A percentile compares a stretch with the other conserved stretches of the same genome.
phyloP scores from a whole-genome alignment of 1,284 basidiomycete species.

The Rugosomyces carneus region DNA sequence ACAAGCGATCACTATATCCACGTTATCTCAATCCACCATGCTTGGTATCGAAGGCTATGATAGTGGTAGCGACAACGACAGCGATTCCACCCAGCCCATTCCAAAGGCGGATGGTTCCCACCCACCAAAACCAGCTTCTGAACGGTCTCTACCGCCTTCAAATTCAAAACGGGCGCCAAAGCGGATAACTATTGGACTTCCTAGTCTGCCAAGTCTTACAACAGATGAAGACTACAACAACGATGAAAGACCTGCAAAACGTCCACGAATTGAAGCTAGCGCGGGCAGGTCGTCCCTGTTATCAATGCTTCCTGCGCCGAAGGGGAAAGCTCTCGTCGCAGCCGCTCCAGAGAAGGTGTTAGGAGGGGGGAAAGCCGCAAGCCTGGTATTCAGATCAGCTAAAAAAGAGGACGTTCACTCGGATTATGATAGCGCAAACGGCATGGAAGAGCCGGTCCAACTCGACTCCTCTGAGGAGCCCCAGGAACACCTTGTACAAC shows the following conservation, averaged over 20 bases:
- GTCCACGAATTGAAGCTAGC: constrained; percentile 44
- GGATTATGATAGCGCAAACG: constrained; percentile 13
- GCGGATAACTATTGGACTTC: constrained; percentile 67
- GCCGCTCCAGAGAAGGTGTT: constrained; percentile 49
- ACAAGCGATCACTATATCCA: neutral
- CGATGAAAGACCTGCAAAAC: constrained; percentile 54
- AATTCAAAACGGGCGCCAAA: constrained; percentile 44
- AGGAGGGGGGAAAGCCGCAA: constrained; percentile 55
- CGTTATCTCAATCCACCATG: constrained; percentile 34
- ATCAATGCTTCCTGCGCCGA: constrained; percentile 72
- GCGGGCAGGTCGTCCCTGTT: constrained; percentile 61
- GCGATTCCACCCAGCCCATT: constrained; percentile 27
- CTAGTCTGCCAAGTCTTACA: constrained; percentile 36
- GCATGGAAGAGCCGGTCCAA: constrained; percentile 2
- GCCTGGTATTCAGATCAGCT: constrained; percentile 48
- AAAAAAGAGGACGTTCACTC: constrained; percentile 9
- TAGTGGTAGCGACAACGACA: constrained; percentile 56
- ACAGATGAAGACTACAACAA: constrained; percentile 35
- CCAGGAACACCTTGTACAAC: constrained; percentile 8
- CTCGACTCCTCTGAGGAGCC: constrained; percentile 5
- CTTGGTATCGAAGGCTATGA: constrained; percentile 71
- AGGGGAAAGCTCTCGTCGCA: constrained; percentile 43
- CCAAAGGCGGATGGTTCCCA: constrained; percentile 32
- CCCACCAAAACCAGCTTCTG: constrained; percentile 28
- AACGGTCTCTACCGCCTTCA: constrained; percentile 19